A percentile compares a stretch with the other conserved stretches of the same genome.
These are phyloP conservation scores for Penicillium sp. DNA, from an alignment of 2,329 filamentous ascomycete genomes.

Conservation along the genomic window DNA sequence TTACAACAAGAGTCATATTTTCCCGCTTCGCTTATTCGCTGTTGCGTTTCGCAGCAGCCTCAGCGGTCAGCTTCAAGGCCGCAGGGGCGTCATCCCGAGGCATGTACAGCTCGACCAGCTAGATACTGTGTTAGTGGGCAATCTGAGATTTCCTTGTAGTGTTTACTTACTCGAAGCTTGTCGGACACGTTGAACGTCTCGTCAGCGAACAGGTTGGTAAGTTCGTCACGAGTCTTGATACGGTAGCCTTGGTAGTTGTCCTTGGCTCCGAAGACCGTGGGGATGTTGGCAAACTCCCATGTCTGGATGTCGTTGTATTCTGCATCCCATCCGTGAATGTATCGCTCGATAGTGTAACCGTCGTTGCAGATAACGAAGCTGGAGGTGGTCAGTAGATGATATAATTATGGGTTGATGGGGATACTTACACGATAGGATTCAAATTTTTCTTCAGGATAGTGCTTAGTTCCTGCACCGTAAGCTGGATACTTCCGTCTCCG, in stretches of 20 bases:
- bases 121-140: conserved; percentile 39
- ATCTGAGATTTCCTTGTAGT: not conserved
- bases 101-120: conserved; percentile 82
- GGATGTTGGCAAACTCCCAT: conserved; percentile 71
- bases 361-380: conserved; percentile 80
- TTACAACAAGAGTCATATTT: not conserved
- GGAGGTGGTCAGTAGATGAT: conserved; percentile 34
- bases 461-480: conserved; percentile 79
- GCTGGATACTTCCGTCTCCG: conserved; percentile 83
- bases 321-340: conserved; percentile 79
- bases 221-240: conserved; percentile 66
- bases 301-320: conserved; percentile 75
- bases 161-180: conserved; percentile 40
- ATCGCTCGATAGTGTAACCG: conserved; percentile 85
- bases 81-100: conserved; percentile 73
- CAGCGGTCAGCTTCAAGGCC: conserved; percentile 66
- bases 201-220: conserved; percentile 64
- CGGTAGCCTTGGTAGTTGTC: conserved; percentile 61
- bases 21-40: conserved; percentile 46
- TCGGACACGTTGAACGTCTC: conserved; percentile 58
- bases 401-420: not conserved
- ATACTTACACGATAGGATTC: conserved; percentile 69
- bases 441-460: conserved; percentile 76
- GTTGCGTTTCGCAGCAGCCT: conserved; percentile 69
- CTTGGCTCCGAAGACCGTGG: conserved; percentile 64